Evolutionary conservation across 202 grass and related monocot genomes (phyloP).

Genomic region (Zoysia matrella): DNA sequence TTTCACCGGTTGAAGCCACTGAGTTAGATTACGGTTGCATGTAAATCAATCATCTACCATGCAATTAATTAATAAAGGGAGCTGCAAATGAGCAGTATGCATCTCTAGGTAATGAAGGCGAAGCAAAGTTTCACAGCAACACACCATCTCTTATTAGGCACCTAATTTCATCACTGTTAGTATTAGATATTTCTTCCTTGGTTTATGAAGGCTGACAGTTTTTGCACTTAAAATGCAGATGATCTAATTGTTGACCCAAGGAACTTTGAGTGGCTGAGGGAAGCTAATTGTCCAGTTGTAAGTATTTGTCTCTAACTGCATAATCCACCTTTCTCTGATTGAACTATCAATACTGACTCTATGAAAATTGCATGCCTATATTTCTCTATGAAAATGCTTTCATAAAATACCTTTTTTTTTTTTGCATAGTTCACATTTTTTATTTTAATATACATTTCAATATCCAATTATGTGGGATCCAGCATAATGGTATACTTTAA

Average conservation of each 20-base stretch:
- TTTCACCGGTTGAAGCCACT: conserved; percentile 14
- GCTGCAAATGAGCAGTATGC: not conserved
- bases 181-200: conserved; percentile 22
- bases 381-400: not conserved
- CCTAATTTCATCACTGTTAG: conserved; percentile 21
- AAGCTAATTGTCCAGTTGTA: conserved; percentile 96
- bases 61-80: not conserved
- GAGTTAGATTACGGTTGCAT: conserved; percentile 8
- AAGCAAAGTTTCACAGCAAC: conserved; percentile 21
- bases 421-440: not conserved
- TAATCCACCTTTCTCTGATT: conserved; percentile 30
- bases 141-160: not conserved
- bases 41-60: conserved; percentile 16
- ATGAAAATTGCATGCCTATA: not conserved
- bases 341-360: not conserved
- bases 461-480: conserved; percentile 17
- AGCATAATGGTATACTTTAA: not conserved
- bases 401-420: not conserved
- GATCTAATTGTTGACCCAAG: conserved; percentile 98
- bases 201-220: conserved; percentile 26
- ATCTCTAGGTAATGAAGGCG: not conserved
- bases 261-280: conserved; percentile 95
- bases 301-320: conserved; percentile 46
- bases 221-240: conserved; percentile 54
- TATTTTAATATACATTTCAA: conserved; percentile 1